These are phyloP conservation scores for Dendrocalamus latiflorus DNA, from an alignment of 202 grass and related monocot genomes.

Conservation along the genomic window DNA sequence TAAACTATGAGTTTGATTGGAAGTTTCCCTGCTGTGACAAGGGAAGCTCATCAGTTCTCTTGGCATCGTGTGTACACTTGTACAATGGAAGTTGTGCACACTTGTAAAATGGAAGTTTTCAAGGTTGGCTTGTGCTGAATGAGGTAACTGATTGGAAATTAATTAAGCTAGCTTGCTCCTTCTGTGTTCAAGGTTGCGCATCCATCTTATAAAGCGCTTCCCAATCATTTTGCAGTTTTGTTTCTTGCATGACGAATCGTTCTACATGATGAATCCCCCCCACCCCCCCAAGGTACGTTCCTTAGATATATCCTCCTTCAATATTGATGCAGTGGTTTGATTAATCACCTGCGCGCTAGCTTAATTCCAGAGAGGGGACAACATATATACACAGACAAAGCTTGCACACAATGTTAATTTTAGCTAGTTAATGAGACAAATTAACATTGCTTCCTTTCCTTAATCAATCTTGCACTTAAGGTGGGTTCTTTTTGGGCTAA, in stretches of 20 bases:
- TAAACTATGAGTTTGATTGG: constrained; percentile 18
- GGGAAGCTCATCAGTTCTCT: not conserved
- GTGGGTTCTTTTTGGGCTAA: too few species aligned
- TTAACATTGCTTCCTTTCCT: not conserved
- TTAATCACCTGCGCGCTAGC: not conserved
- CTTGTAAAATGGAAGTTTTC: not conserved
- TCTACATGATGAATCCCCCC: not conserved
- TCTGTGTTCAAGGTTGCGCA: not conserved
- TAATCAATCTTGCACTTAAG: not conserved
- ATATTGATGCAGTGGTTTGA: not conserved
- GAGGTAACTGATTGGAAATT: not conserved
- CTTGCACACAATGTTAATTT: not conserved
- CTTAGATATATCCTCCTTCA: not conserved
- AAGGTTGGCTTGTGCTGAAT: not conserved
- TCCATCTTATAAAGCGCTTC: not conserved
- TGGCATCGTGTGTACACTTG: not conserved
- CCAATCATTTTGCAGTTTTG: not conserved
- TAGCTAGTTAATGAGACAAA: not conserved
- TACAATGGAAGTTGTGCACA: not conserved
- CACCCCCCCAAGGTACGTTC: too few species aligned
- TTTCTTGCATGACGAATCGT: not conserved
- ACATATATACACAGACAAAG: not conserved
- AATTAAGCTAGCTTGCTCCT: not conserved
- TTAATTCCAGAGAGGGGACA: not conserved
- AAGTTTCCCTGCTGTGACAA: not conserved